These are phyloP conservation scores for Chlorella vulgaris DNA, from an alignment of 139 green algal genomes.

Conservation along the genomic window DNA sequence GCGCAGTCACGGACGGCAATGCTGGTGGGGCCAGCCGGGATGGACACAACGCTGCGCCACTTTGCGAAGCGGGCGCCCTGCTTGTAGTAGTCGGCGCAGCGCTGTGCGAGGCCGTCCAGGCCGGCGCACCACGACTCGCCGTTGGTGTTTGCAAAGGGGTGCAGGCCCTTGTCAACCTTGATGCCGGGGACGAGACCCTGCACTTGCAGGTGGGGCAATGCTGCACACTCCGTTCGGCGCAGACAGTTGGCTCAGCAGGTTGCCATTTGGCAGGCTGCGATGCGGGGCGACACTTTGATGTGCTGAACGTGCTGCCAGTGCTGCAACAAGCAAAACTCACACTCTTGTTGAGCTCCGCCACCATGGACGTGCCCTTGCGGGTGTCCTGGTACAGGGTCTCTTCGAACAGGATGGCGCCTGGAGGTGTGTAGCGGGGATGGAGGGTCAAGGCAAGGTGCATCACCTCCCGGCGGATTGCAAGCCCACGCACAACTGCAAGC, in stretches of 20 bases:
- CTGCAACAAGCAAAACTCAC: no score
- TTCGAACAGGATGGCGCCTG: slow-evolving; percentile 95
- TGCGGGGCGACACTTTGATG: no score
- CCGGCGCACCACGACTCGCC: slow-evolving; percentile 95
- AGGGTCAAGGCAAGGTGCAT: no score
- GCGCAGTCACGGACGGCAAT: slow-evolving; percentile 90
- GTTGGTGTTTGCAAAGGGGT: slow-evolving; percentile 92
- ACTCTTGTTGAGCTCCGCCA: slow-evolving; percentile 84
- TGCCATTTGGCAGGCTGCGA: no score
- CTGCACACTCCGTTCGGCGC: no score
- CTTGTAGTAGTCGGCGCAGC: slow-evolving; percentile 98
- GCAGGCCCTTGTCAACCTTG: slow-evolving; percentile 98
- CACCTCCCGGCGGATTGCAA: no score
- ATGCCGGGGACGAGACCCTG: slow-evolving; percentile 86
- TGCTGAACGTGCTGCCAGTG: no score
- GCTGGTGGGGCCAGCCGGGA: slow-evolving; percentile 74
- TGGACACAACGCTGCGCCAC: slow-evolving; percentile 94
- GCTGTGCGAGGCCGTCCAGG: slow-evolving; percentile 92
- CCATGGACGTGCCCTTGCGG: slow-evolving; percentile 83
- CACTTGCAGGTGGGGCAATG: background rate
- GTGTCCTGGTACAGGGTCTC: slow-evolving; percentile 98
- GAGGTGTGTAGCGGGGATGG: no score
- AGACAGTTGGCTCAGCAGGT: no score
- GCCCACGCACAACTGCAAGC: no score
- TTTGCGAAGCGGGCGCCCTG: slow-evolving; percentile 94